phyloP scores from a whole-genome alignment of 768 basidiomycete genomes.

The Rhizopogon rudus region DNA sequence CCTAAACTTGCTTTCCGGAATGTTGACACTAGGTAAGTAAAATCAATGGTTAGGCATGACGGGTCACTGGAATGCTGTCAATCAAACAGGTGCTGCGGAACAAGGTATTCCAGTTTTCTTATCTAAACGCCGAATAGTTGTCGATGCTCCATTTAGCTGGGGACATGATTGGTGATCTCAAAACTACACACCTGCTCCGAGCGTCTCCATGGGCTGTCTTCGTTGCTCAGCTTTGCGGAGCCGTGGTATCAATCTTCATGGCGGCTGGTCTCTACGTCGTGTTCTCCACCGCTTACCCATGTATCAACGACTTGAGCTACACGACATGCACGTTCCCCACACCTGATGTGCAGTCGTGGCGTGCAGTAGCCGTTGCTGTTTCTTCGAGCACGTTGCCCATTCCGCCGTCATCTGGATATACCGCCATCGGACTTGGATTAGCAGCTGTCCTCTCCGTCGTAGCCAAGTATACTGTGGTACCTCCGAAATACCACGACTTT shows the following conservation, averaged over 20 bases:
- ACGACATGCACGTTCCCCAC: slow-evolving; percentile 2
- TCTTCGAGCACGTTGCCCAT: slow-evolving; percentile 29
- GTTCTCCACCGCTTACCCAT: slow-evolving; percentile 55
- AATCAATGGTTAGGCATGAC: neutral
- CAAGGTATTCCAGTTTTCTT: slow-evolving; percentile 1
- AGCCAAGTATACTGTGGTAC: slow-evolving; percentile 29
- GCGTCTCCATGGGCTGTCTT: slow-evolving; percentile 59
- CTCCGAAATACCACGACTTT: slow-evolving; percentile 16
- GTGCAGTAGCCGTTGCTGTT: slow-evolving; percentile 16
- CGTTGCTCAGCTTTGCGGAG: slow-evolving; percentile 50
- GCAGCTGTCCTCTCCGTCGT: slow-evolving; percentile 39
- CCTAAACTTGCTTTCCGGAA: slow-evolving; percentile 2
- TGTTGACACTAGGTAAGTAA: slow-evolving; percentile 4
- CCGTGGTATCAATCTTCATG: slow-evolving; percentile 55
- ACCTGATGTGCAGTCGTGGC: neutral
- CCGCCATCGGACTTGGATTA: slow-evolving; percentile 50
- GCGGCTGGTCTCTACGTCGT: slow-evolving; percentile 51
- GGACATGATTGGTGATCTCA: slow-evolving; percentile 61
- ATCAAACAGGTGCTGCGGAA: slow-evolving; percentile 4
- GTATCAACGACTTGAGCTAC: slow-evolving; percentile 32
- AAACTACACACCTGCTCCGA: slow-evolving; percentile 59
- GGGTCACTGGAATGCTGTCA: neutral
- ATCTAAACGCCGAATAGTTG: neutral
- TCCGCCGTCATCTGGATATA: slow-evolving; percentile 50
- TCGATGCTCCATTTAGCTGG: slow-evolving; percentile 21